phyloP scores from a whole-genome alignment of 75 land plant species.

The Picea sitchensis region DNA sequence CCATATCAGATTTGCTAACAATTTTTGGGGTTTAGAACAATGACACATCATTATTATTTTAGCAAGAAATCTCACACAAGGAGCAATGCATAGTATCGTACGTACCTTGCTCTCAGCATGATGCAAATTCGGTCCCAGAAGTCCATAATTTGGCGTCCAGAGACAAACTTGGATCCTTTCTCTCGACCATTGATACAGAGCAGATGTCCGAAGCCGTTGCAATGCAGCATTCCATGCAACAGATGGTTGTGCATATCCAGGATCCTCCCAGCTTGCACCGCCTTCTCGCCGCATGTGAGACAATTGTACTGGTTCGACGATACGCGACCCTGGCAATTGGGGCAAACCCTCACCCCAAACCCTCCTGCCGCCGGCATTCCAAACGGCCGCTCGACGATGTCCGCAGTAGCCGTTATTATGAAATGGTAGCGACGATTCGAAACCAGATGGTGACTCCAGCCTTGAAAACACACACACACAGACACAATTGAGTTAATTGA shows the following conservation, averaged over 20 bases:
- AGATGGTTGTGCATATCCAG: constrained; percentile 63
- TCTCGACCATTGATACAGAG: constrained; percentile 80
- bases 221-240: constrained; percentile 87
- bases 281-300: background rate
- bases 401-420: constrained; percentile 41
- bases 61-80: no score
- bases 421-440: constrained; percentile 78
- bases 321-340: constrained; percentile 13
- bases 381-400: background rate
- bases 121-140: constrained; percentile 89
- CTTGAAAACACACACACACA: constrained; percentile 14
- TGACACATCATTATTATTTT: no score
- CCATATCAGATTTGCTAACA: no score
- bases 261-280: constrained; percentile 10
- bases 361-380: background rate
- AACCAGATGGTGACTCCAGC: constrained; percentile 81
- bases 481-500: background rate
- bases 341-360: constrained; percentile 12
- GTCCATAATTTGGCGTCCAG: constrained; percentile 80
- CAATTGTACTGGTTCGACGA: constrained; percentile 6
- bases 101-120: constrained; percentile 47
- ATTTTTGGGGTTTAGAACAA: no score
- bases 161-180: constrained; percentile 56
- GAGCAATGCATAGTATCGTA: no score
- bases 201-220: constrained; percentile 91